Conservation (phyloP, 805 yeast species). For the Citeromyces matritensis region DNA sequence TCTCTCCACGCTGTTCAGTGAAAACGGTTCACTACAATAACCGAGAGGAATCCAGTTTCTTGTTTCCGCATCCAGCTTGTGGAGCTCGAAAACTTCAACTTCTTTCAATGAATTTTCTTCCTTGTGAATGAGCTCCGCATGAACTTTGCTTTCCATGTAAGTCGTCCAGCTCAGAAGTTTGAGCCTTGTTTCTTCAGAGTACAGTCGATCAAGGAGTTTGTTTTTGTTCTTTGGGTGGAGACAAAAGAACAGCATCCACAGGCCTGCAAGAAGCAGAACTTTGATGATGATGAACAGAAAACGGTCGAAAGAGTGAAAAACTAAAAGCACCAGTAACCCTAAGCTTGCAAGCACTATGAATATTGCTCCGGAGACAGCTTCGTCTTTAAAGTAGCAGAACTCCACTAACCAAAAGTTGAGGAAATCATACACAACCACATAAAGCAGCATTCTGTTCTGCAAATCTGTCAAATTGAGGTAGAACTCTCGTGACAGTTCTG, state of each 20-base stretch:
- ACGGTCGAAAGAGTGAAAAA: constrained; percentile 9
- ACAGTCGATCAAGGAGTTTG: constrained; percentile 25
- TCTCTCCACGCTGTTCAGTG: constrained; percentile 28
- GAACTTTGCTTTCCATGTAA: constrained; percentile 25
- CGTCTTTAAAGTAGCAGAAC: constrained; percentile 52
- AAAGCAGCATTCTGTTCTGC: constrained; percentile 65
- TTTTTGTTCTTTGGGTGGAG: constrained; percentile 44
- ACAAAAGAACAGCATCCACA: constrained; percentile 33
- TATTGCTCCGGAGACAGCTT: constrained; percentile 36
- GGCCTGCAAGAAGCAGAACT: constrained; percentile 14
- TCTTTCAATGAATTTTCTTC: constrained; percentile 27
- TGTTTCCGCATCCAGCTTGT: constrained; percentile 26
- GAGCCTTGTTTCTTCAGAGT: constrained; percentile 54
- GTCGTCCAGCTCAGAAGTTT: constrained; percentile 30
- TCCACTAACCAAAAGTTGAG: constrained; percentile 29
- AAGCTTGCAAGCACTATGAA: constrained; percentile 23
- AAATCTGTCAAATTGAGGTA: constrained; percentile 66
- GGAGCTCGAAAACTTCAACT: constrained; percentile 59
- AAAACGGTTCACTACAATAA: constrained; percentile 36
- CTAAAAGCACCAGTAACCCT: constrained; percentile 11
- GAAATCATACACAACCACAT: constrained; percentile 47
- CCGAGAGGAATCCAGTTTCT: constrained; percentile 56
- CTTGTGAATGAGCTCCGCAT: constrained; percentile 6
- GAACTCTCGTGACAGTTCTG: constrained; percentile 69
- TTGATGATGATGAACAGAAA: constrained; percentile 9